Evolutionary conservation across 805 yeast species (phyloP), one percentile per base, ranked within the genome.

Genomic region (Hanseniaspora vineae): DNA sequence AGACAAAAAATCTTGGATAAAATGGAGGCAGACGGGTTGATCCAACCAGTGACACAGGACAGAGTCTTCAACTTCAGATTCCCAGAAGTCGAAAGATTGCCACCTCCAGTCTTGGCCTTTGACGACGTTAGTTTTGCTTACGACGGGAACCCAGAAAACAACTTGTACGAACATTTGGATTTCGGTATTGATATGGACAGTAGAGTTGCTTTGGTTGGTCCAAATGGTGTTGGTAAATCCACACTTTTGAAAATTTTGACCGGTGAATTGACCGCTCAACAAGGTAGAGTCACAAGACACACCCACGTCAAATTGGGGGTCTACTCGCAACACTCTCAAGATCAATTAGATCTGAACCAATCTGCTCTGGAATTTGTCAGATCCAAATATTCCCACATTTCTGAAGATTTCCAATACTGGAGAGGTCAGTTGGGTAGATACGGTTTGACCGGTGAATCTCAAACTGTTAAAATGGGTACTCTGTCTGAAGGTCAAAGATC

Each of bases 171-270:
- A 64, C 69, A 85, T 66, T 77, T 92, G 65, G 90, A 88, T 65
- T 92, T 92, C 58, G 98, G 98, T 82, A 89, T 92, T 51, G 98
- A 92, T 74, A 92, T 92, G 97, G 98, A 92, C 71, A 89, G 97
- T 39, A 84, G 98, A 73, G 81, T 90, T 63, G 97, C 98, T 42
- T 76, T 90, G 45, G 97, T 90, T 52, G 98, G 98, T 42, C 97
- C 97, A 64, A 90, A 90, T 68, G 98, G 98, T 85, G 90, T 90
- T 58, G 98, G 98, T 73, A 90, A 90, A 70, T 89, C 97, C 46
- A 90, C 98, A 17, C 72, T 90, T 64, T 80, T 92, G 66, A 92
- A 92, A 68, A 76, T 92, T 62, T 90, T 92, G 95, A 94, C 96
- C 58, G 98, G 98, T 69, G 81, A 78, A 58, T 76, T 90, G 62